These are phyloP conservation scores for Colletotrichum sansevieriae DNA, from an alignment of 2,329 filamentous ascomycete species.

Conservation along the genomic window DNA sequence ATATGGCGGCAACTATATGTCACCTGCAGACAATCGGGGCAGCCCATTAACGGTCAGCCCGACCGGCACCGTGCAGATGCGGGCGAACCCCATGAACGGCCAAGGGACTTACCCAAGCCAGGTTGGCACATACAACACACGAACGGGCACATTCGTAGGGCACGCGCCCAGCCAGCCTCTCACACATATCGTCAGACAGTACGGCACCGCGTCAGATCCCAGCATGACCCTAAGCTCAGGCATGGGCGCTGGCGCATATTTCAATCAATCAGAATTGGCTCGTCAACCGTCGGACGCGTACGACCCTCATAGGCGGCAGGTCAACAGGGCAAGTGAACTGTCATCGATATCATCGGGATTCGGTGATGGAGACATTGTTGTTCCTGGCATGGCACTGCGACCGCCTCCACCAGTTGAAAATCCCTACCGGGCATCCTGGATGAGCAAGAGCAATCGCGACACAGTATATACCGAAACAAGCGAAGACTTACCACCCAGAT, in stretches of 20 bases:
- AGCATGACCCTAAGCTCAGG: slow-evolving; percentile 51
- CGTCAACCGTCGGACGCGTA: slow-evolving; percentile 54
- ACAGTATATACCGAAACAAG: slow-evolving; percentile 67
- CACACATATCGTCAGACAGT: slow-evolving; percentile 31
- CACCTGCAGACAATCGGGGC: slow-evolving; percentile 30
- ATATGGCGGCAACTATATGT: slow-evolving; percentile 33
- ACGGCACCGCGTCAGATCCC: slow-evolving; percentile 41
- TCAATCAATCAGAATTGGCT: slow-evolving; percentile 55
- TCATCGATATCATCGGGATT: slow-evolving; percentile 76
- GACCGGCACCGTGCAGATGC: slow-evolving; percentile 26
- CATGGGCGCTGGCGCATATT: slow-evolving; percentile 53
- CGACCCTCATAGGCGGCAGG: slow-evolving; percentile 50
- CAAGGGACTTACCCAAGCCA: slow-evolving; percentile 28
- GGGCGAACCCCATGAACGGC: slow-evolving; percentile 28
- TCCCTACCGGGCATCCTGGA: slow-evolving; percentile 46
- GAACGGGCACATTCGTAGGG: slow-evolving; percentile 43
- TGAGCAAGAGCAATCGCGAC: slow-evolving; percentile 56
- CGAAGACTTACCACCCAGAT: slow-evolving; percentile 67
- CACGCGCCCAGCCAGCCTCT: slow-evolving; percentile 38
- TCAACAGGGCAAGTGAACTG: slow-evolving; percentile 61
- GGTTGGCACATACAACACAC: slow-evolving; percentile 28
- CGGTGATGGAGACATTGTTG: slow-evolving; percentile 71
- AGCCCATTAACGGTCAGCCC: slow-evolving; percentile 40
- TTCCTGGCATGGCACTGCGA: slow-evolving; percentile 48
- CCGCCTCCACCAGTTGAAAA: slow-evolving; percentile 38